Base-by-base conservation (phyloP, 2,329 filamentous ascomycete species). In the Fusarium sp. region DNA sequence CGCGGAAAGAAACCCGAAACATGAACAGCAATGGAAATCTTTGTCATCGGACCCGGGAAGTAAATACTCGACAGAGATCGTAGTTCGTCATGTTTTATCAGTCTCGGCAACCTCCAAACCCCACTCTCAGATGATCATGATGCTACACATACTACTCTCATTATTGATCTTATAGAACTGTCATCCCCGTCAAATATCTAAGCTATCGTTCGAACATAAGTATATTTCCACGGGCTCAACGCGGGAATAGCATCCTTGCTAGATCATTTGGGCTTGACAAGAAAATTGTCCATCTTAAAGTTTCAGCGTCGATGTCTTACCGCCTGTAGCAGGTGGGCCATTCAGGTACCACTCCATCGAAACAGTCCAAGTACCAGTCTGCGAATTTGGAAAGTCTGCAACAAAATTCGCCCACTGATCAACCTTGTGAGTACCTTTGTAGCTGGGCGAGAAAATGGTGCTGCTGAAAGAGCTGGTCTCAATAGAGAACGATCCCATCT, bases 271-370 rank as follows among this genome's bases (percentile, higher is more conserved):
- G 22, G 59, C n/a, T 60, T 62, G 1, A 60, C 55, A 14, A 5
- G 8, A 30, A 62, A 62, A 9, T 38, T 62, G 3, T 62, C 59
- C 29, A 62, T 42, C 44, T 62, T 62, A 8, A 8, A 62, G 8
- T 29, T 20, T 59, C 22, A 62, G n/a, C 0, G 16, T 59, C 3
- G 55, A 44, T 18, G 54, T 34, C 34, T 62, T 62, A 0, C 2
- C 24, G 1, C n/a, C 55, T 0, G 14, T 2, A 3, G n/a, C 12
- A 9, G 42, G 9, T 1, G 22, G 9, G 16, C 2, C 2, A 16
- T 24, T n/a, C 6, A 38, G 18, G 24, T 59, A 62, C 59, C 59
- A 60, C 34, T 62, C 54, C 44, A 60, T 51, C 4, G 54, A 59
- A 34, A 62, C 43, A 2, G 34, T 62, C 54, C 59, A 62, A 24